phyloP scores from a whole-genome alignment of 805 yeast genomes.

The Teunomyces pallodes region DNA sequence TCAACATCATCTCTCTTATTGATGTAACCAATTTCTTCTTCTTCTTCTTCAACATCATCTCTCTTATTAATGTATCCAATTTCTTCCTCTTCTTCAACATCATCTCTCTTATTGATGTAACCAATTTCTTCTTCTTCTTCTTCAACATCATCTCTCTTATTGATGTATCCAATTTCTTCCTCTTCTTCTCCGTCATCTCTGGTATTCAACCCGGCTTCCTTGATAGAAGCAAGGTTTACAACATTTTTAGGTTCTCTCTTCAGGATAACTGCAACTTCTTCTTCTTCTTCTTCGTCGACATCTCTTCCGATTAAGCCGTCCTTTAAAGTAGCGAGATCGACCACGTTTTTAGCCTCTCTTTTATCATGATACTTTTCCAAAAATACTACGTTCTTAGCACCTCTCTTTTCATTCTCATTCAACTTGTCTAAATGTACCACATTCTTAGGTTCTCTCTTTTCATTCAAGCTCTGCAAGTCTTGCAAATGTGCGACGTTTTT shows the following conservation, averaged over 20 bases:
- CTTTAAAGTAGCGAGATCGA: conserved; percentile 3
- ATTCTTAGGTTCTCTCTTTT: conserved; percentile 1
- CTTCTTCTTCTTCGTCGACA: not conserved
- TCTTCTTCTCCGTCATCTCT: conserved; percentile 7
- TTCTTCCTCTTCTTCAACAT: not conserved
- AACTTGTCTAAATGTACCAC: not conserved
- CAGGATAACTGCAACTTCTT: not conserved
- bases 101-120: not conserved
- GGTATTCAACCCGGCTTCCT: conserved; percentile 1
- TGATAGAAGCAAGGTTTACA: conserved; percentile 5
- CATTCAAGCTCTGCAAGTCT: not conserved
- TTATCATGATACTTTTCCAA: not conserved
- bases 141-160: too few relatives aligned
- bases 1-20: too few relatives aligned
- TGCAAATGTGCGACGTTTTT: conserved; percentile 4
- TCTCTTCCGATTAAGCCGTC: not conserved
- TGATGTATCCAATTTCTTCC: too few relatives aligned
- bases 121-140: not conserved
- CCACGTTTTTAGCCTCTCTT: conserved; percentile 8
- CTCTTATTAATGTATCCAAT: too few relatives aligned
- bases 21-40: too few relatives aligned
- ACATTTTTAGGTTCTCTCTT: conserved; percentile 7
- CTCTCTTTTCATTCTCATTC: not conserved
- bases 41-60: too few relatives aligned
- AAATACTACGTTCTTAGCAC: not conserved